These are phyloP conservation scores for Fusarium drepaniforme DNA, from an alignment of 2,329 filamentous ascomycete genomes.

Conservation along the genomic window DNA sequence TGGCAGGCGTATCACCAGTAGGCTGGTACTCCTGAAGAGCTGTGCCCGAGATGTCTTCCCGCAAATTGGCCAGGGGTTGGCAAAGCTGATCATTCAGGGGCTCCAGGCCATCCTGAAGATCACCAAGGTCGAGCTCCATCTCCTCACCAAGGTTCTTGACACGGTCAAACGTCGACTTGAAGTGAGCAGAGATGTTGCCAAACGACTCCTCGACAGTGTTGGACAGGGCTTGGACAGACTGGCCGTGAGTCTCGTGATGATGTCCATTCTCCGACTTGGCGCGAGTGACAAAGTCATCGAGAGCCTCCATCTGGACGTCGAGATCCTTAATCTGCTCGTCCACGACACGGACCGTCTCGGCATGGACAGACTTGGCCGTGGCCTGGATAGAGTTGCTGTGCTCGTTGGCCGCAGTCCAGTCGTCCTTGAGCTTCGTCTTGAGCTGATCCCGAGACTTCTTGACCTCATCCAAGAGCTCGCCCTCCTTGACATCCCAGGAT, in stretches of 20 bases:
- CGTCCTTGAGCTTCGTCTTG: constrained; percentile 85
- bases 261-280: constrained; percentile 84
- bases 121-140: constrained; percentile 70
- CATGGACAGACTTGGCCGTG: constrained; percentile 88
- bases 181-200: constrained; percentile 75
- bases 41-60: constrained; percentile 74
- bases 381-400: constrained; percentile 87
- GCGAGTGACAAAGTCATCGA: constrained; percentile 90
- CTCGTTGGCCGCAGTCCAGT: constrained; percentile 84
- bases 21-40: constrained; percentile 83
- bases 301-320: constrained; percentile 85
- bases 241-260: constrained; percentile 77
- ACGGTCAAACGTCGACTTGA: constrained; percentile 75
- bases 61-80: constrained; percentile 77
- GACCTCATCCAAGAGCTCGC: constrained; percentile 77
- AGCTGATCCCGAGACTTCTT: constrained; percentile 80
- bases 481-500: constrained; percentile 77
- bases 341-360: constrained; percentile 90
- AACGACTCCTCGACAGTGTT: constrained; percentile 80
- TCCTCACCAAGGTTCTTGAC: constrained; percentile 77
- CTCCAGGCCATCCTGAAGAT: constrained; percentile 70
- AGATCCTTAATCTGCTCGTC: constrained; percentile 90
- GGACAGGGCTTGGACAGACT: constrained; percentile 75
- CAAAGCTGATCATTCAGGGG: constrained; percentile 72
- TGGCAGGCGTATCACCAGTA: constrained; percentile 89